Base-by-base conservation (phyloP, 805 yeast species). In the Candida tammaniensis region DNA sequence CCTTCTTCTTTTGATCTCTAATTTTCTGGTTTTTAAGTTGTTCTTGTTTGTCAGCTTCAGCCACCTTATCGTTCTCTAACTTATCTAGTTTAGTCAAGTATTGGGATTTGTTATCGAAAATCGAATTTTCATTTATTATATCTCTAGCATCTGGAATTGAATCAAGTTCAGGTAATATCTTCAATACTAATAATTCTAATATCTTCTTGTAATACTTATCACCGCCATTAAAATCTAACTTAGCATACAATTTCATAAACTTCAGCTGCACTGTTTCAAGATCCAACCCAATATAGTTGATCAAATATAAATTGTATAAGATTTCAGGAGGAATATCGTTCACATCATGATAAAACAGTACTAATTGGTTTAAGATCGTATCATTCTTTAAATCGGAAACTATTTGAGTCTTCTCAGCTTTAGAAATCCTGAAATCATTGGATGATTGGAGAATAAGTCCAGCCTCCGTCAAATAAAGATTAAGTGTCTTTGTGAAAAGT, bases 391-490 rank as follows among this genome's bases (percentile, higher is more conserved):
- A 42, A 7, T 36, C 36, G 4, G 35, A 25, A 5, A 47, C 17
- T 7, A 58, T 37, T 20, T 22, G 17, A 13, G 27, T 48, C 38
- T 27, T 33, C 24, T 35, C 48, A 14, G 20, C 26, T 22, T 44
- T 41, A 16, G 12, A 19, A 4, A 34, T 31, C 15, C 20, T 36
- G 24, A 43, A 43, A 16, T 31, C 39, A 17, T 35, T 30, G 8
- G 31, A 37, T 11, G 40, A 31, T 19, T 43, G 43, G 7, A 41
- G 24, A 6, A 39, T 20, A 15, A 44, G 32, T 2, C 72, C 71
- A 5, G 59, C 43, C 34, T 64, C 59, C 3, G 64, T 54, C 38
- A 65, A 48, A 39, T 64, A 66, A 29, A 66, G 47, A 27, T 55
- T 54, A 19, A 60, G 46, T 14, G 64, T 55, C 39, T 63, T 64